Evolutionary conservation across 2,329 filamentous ascomycete species (phyloP).

Genomic region (Alternaria novae-zelandiae): DNA sequence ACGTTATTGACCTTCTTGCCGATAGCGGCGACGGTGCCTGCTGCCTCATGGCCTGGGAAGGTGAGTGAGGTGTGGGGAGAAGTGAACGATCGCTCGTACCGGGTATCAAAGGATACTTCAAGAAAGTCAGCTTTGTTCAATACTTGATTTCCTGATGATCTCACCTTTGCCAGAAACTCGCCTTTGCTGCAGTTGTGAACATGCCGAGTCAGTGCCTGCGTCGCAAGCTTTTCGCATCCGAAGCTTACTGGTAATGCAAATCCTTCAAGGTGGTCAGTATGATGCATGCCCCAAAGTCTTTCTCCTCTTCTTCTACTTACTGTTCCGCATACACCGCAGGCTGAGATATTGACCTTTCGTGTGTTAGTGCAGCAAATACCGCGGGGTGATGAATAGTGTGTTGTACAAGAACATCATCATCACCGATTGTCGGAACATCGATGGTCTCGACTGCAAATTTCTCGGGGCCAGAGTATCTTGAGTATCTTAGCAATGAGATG

Average conservation of each 20-base stretch:
- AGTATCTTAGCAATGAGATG: neutral
- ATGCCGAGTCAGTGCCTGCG: neutral
- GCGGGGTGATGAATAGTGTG: neutral
- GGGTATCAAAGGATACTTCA: conserved; percentile 31
- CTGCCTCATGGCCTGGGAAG: conserved; percentile 67
- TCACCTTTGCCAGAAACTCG: conserved; percentile 31
- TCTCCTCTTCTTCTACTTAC: conserved; percentile 1
- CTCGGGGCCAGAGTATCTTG: conserved; percentile 30
- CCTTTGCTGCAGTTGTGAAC: conserved; percentile 16
- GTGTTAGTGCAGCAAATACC: neutral
- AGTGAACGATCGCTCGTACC: conserved; percentile 12
- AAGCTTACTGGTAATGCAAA: conserved; percentile 25
- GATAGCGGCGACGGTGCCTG: conserved; percentile 67
- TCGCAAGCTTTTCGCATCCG: neutral
- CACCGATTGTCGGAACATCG: conserved; percentile 22
- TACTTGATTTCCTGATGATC: neutral
- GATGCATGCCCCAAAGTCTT: too few relatives aligned
- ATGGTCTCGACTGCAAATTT: conserved; percentile 27
- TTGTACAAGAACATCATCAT: conserved; percentile 31
- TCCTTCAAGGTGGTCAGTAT: conserved; percentile 19
- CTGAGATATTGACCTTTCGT: conserved; percentile 29
- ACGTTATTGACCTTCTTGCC: conserved; percentile 67
- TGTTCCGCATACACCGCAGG: conserved; percentile 34
- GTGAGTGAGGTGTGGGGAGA: neutral
- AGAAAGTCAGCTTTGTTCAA: neutral